These are phyloP conservation scores for Volvox africanus DNA, from an alignment of 139 green algal genomes.

Conservation along the genomic window DNA sequence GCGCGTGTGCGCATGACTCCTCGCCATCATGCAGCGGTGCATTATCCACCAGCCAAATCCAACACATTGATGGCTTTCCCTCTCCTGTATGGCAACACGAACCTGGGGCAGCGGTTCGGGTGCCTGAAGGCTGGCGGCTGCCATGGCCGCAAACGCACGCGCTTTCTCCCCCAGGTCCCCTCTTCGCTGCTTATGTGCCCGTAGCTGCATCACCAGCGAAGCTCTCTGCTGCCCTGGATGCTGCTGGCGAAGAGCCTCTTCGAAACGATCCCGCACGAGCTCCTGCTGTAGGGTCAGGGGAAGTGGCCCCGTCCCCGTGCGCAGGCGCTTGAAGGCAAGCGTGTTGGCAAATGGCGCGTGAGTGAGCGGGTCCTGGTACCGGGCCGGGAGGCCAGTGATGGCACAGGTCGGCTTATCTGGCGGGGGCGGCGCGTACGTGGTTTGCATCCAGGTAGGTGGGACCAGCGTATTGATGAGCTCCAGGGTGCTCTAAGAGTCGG, in stretches of 20 bases:
- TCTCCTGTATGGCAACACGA: background rate
- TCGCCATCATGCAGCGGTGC: too few species aligned
- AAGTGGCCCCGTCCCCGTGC: conserved; percentile 42
- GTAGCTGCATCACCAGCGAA: background rate
- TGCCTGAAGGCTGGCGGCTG: background rate
- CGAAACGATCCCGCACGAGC: conserved; percentile 37
- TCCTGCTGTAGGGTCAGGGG: conserved; percentile 39
- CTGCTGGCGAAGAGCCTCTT: conserved; percentile 5
- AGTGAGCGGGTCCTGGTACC: conserved; percentile 51
- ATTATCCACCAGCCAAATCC: too few species aligned
- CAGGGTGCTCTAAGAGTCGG: conserved; percentile 47
- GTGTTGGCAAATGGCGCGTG: conserved; percentile 32
- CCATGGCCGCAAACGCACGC: background rate
- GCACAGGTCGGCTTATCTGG: conserved; percentile 40
- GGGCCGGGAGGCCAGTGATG: conserved; percentile 51
- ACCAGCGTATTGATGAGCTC: conserved; percentile 52
- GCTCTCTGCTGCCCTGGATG: background rate
- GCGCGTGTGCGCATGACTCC: too few species aligned
- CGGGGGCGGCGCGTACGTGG: conserved; percentile 16
- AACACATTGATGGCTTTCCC: too few species aligned
- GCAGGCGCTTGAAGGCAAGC: conserved; percentile 50
- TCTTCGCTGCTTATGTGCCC: background rate
- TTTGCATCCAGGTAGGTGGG: conserved; percentile 48
- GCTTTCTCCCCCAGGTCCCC: conserved; percentile 3
- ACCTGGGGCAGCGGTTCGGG: background rate